Evolutionary conservation across 768 basidiomycete species (phyloP).

Genomic region (Podaxis sp.): DNA sequence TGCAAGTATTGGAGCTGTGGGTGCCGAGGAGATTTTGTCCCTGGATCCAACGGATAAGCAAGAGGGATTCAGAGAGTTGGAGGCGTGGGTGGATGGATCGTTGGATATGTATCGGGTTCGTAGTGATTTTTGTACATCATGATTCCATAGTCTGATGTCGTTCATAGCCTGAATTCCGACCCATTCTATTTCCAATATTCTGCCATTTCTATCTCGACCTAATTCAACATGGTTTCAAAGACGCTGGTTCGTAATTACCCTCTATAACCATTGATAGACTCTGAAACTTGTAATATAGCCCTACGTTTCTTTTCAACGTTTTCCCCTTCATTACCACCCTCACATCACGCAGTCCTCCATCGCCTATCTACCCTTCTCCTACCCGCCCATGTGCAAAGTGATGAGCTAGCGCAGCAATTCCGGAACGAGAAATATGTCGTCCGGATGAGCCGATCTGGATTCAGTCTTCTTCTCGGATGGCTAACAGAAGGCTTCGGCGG

Average conservation of each 20-base stretch:
- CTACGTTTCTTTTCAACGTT: conserved; percentile 73
- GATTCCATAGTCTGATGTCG: conserved; percentile 10
- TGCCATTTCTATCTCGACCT: conserved; percentile 97
- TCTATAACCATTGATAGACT: background rate
- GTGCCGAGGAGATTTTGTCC: conserved; percentile 79
- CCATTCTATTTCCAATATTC: conserved; percentile 93
- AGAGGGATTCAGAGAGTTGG: conserved; percentile 82
- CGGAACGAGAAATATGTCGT: conserved; percentile 89
- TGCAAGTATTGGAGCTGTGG: conserved; percentile 73
- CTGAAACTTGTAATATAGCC: conserved; percentile 44
- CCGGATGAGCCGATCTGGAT: conserved; percentile 88
- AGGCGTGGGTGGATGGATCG: conserved; percentile 88
- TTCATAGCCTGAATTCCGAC: conserved; percentile 85
- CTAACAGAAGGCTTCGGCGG: conserved; percentile 90
- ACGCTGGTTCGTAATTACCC: conserved; percentile 64
- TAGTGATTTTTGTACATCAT: conserved; percentile 13
- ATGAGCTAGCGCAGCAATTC: conserved; percentile 81
- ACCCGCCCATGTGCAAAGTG: conserved; percentile 81
- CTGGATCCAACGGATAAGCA: conserved; percentile 84
- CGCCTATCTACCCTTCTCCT: conserved; percentile 79
- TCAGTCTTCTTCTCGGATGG: conserved; percentile 92
- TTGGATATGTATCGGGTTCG: conserved; percentile 87
- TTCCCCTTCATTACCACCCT: conserved; percentile 61
- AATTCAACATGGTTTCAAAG: conserved; percentile 85
- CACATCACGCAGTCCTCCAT: conserved; percentile 69